phyloP scores from a whole-genome alignment of 1,139 yeast species.

The Geotrichum siamense region DNA sequence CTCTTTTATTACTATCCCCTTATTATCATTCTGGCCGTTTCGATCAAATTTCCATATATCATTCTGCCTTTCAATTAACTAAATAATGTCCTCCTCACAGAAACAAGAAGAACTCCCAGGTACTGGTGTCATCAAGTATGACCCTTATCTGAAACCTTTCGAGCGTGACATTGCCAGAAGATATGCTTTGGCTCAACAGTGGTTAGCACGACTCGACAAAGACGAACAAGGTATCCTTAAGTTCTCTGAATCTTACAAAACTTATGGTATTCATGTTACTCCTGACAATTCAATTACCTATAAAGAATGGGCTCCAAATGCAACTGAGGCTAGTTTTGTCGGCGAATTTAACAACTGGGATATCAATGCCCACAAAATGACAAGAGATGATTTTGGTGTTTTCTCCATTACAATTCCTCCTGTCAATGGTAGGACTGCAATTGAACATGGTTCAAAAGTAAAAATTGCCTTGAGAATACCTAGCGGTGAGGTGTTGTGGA shows the following conservation, averaged over 20 bases:
- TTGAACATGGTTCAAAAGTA: slow-evolving; percentile 73
- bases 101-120: slow-evolving; percentile 15
- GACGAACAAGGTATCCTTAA: slow-evolving; percentile 44
- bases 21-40: too few relatives aligned
- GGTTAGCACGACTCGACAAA: slow-evolving; percentile 44
- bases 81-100: slow-evolving; percentile 1
- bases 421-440: slow-evolving; percentile 50
- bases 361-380: slow-evolving; percentile 49
- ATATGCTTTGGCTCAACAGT: slow-evolving; percentile 49
- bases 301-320: slow-evolving; percentile 88
- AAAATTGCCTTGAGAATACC: slow-evolving; percentile 63
- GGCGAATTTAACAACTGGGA: slow-evolving; percentile 93
- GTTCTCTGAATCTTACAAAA: slow-evolving; percentile 56
- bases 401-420: slow-evolving; percentile 54
- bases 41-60: too few relatives aligned
- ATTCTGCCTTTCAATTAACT: too few relatives aligned
- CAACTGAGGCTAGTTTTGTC: slow-evolving; percentile 59
- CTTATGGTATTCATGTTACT: slow-evolving; percentile 69
- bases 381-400: slow-evolving; percentile 52
- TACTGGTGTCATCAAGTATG: slow-evolving; percentile 45
- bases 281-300: slow-evolving; percentile 47
- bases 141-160: slow-evolving; percentile 85
- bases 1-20: too few relatives aligned
- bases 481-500: slow-evolving; percentile 62
- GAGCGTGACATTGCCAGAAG: slow-evolving; percentile 53